Evolutionary conservation across 192 early-diverging fungal species (phyloP), one percentile per base, ranked within the genome.

Genomic region (Entomortierella lignicola): DNA sequence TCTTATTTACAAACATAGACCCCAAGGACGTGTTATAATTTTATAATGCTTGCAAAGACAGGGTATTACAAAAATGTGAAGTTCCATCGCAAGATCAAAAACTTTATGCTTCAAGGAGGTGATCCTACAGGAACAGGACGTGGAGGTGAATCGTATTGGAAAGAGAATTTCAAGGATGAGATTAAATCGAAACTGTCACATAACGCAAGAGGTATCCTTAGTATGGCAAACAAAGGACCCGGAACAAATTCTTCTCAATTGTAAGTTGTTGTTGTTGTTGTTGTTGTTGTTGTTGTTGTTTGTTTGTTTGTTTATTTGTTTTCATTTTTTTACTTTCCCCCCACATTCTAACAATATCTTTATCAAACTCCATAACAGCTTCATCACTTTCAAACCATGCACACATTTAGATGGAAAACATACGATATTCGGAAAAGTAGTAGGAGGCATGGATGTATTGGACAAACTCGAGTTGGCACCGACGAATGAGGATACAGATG

Each of bases 61-160:
- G 95, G 91, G 11, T 97, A 97, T 62, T 98, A 98, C 87, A 93
- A 94, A 26, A 83, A 85, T 30, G 86, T 90, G 10, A 81, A 85
- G 15, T 98, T 98, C 79, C 97, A 98, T 74, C 88, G 97, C 48
- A 90, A 86, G 59, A 93, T 95, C 37, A 90, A 89, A 44, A 91
- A 99, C 81, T 99, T 99, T 85, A 97, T 99, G 96, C 88, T 99
- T 39, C 98, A 99, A 85, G 97, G 96, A 39, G 95, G 96, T 42
- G 97, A 99, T 80, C 97, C 97, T 18, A 97, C 97, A 6, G 95
- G 92, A 13, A 99, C 95, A 0, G 97, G 96, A 7, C 85, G 89
- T 25, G 97, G 97, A 18, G 97, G 98, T 12, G 87, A 89, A 81
- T 93, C 89, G 27, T 87, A 60, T 69, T 94, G 88, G 89, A 88